These are phyloP conservation scores for Diaporthe sp. DNA, from an alignment of 2,329 filamentous ascomycete species.

Conservation along the genomic window DNA sequence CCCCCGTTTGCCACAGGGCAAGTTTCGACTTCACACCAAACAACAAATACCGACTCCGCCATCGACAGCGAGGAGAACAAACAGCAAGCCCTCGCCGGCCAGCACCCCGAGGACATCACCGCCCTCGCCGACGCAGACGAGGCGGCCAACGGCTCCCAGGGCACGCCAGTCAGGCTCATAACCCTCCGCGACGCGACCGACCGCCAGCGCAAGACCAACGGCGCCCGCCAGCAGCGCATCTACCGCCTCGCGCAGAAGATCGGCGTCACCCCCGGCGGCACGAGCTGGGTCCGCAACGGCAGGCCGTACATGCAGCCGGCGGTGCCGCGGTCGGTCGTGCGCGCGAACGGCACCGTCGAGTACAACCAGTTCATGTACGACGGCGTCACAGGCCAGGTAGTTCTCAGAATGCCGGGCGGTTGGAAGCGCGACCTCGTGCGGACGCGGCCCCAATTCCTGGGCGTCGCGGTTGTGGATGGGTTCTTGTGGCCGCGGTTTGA, in stretches of 20 bases:
- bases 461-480: not conserved
- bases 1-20: not conserved
- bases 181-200: not conserved
- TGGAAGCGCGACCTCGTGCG: not conserved
- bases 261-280: not conserved
- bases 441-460: not conserved
- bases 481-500: constrained; percentile 8
- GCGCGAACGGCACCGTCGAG: not conserved
- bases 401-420: not conserved
- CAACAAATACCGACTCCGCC: rapidly evolving
- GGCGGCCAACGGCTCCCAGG: not conserved
- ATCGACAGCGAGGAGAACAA: not conserved
- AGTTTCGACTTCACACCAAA: not conserved
- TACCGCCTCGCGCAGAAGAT: constrained; percentile 4
- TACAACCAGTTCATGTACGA: constrained; percentile 21
- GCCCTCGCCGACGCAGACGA: not conserved
- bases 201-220: not conserved
- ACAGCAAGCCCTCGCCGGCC: not conserved
- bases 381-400: not conserved
- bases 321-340: not conserved
- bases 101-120: not conserved
- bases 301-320: not conserved
- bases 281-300: not conserved
- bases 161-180: not conserved
- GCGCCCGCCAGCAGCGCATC: not conserved